Evolutionary conservation across 139 green algal genomes (phyloP).

Genomic region (Micractinium sp.): DNA sequence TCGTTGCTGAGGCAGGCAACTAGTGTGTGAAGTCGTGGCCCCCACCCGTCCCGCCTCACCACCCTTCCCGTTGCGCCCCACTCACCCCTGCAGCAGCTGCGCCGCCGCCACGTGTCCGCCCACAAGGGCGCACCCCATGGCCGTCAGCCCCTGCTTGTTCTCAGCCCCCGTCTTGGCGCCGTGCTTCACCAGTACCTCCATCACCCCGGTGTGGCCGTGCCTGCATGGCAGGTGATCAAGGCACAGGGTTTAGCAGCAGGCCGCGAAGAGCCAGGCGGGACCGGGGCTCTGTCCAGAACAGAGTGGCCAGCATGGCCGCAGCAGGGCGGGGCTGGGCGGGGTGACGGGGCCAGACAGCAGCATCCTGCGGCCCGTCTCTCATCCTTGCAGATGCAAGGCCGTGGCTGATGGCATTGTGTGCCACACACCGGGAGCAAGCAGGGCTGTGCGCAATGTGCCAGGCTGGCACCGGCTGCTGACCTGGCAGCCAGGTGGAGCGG

Average conservation of each 20-base stretch:
- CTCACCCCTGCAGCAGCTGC: constrained; percentile 36
- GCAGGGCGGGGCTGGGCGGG: neutral
- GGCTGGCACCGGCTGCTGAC: neutral
- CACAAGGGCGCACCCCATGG: constrained; percentile 65
- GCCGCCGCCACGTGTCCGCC: constrained; percentile 34
- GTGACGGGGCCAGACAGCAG: neutral
- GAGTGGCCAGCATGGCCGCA: too few relatives aligned
- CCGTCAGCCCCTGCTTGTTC: constrained; percentile 72
- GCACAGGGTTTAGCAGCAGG: too few relatives aligned
- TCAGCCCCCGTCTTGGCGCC: constrained; percentile 37
- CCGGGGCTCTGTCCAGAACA: too few relatives aligned
- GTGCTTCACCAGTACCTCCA: constrained; percentile 56
- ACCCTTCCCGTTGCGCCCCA: neutral
- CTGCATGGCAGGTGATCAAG: neutral
- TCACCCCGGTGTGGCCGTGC: neutral
- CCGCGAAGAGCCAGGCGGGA: too few relatives aligned
- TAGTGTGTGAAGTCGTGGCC: too few relatives aligned
- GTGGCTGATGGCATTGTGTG: too few relatives aligned
- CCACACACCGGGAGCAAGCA: too few relatives aligned
- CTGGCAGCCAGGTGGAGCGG: constrained; percentile 73
- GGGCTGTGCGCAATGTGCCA: too few relatives aligned
- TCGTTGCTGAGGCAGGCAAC: too few relatives aligned
- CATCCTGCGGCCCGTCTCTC: neutral
- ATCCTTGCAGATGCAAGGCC: too few relatives aligned
- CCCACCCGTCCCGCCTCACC: too few relatives aligned